Evolutionary conservation across 176 grass and related monocot species (phyloP).

Genomic region (Zea luxurians): DNA sequence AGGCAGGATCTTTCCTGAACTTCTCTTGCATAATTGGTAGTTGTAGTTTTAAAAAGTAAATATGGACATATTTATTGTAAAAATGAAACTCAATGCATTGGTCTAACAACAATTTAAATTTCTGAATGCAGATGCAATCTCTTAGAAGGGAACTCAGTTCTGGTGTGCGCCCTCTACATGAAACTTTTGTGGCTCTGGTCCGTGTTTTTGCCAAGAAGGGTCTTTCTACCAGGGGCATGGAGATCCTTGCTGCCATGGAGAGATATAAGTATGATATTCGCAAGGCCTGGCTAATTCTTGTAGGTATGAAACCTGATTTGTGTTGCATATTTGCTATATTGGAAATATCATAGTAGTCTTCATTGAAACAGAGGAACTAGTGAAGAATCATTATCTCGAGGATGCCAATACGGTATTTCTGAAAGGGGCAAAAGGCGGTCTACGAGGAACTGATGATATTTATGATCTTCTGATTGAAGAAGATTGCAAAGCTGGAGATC

Average conservation of each 20-base stretch:
- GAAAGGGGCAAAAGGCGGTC: conserved; percentile 86
- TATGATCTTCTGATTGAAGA: conserved; percentile 90
- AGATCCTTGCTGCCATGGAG: conserved; percentile 97
- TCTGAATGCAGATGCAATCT: conserved; percentile 79
- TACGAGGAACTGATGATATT: conserved; percentile 75
- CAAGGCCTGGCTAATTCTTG: conserved; percentile 91
- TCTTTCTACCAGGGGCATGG: conserved; percentile 84
- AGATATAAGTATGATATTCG: conserved; percentile 89
- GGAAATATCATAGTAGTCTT: conserved; percentile 40
- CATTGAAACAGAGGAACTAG: conserved; percentile 73
- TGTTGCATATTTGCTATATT: conserved; percentile 25
- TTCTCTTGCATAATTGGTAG: conserved; percentile 16
- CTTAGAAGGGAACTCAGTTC: conserved; percentile 92
- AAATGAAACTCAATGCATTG: conserved; percentile 5
- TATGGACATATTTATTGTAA: conserved; percentile 2
- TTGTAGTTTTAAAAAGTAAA: conserved; percentile 1
- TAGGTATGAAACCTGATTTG: conserved; percentile 60
- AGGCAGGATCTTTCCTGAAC: not conserved
- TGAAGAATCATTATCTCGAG: conserved; percentile 69
- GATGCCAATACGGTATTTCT: conserved; percentile 93
- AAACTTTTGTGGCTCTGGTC: conserved; percentile 92
- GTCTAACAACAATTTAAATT: conserved; percentile 22
- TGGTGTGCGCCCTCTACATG: conserved; percentile 75
- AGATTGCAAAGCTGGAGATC: conserved; percentile 95
- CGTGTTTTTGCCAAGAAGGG: conserved; percentile 91